Percentiles rank a stretch among this genome's conserved stretches.
These are phyloP conservation scores for Neurospora sp. DNA, from an alignment of 495 filamentous ascomycete genomes.

Conservation along the genomic window DNA sequence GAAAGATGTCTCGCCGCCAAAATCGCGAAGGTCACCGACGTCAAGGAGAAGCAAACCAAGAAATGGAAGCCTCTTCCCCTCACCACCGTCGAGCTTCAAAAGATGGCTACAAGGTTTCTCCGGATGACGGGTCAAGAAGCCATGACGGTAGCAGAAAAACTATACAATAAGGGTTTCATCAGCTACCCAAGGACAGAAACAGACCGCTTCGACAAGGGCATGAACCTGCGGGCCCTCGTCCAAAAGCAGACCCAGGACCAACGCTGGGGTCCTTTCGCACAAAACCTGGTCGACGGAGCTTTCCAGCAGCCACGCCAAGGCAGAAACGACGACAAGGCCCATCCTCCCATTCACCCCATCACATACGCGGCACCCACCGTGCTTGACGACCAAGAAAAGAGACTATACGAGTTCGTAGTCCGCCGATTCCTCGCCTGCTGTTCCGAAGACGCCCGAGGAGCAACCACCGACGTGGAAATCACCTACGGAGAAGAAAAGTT, in stretches of 20 bases:
- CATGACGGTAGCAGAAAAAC: slow-evolving; percentile 80
- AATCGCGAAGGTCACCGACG: slow-evolving; percentile 66
- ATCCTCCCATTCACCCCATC: slow-evolving; percentile 94
- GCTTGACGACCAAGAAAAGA: slow-evolving; percentile 56
- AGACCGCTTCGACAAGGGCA: slow-evolving; percentile 86
- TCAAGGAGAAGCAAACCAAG: slow-evolving; percentile 80
- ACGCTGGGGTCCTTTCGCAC: slow-evolving; percentile 76
- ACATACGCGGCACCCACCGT: slow-evolving; percentile 56
- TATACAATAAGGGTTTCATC: slow-evolving; percentile 93
- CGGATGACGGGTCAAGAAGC: slow-evolving; percentile 75
- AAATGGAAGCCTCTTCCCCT: slow-evolving; percentile 91
- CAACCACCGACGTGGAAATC: slow-evolving; percentile 74
- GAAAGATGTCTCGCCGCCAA: slow-evolving; percentile 75
- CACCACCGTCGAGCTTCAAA: slow-evolving; percentile 97
- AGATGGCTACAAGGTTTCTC: slow-evolving; percentile 80
- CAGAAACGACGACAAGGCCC: slow-evolving; percentile 85
- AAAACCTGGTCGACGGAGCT: slow-evolving; percentile 62
- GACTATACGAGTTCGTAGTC: slow-evolving; percentile 88
- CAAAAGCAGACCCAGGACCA: slow-evolving; percentile 71
- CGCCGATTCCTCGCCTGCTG: slow-evolving; percentile 94
- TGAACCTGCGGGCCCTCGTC: slow-evolving; percentile 70
- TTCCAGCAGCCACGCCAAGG: slow-evolving; percentile 77
- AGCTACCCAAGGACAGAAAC: slow-evolving; percentile 97
- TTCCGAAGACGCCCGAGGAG: slow-evolving; percentile 83
- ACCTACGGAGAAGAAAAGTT: slow-evolving; percentile 78